These are phyloP conservation scores for Russula compacta DNA, from an alignment of 768 basidiomycete species.

Conservation along the genomic window DNA sequence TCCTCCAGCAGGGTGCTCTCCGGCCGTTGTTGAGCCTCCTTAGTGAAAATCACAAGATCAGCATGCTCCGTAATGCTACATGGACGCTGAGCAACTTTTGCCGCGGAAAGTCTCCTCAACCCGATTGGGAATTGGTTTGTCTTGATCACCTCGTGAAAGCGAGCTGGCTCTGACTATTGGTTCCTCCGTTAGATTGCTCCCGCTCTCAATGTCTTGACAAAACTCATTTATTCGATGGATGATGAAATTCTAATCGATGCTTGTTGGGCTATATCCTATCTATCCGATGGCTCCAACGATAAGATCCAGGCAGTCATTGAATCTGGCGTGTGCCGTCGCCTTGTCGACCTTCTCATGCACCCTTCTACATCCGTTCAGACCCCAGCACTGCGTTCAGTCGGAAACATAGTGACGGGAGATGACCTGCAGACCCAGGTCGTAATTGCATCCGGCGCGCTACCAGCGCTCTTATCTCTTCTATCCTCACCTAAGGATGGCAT, in stretches of 20 bases:
- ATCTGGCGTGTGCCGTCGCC: constrained; percentile 92
- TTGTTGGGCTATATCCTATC: constrained; percentile 99
- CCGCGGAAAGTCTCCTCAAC: constrained; percentile 94
- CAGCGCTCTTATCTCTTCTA: constrained; percentile 85
- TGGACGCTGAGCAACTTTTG: constrained; percentile 99
- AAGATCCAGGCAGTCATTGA: constrained; percentile 99
- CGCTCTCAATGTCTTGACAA: constrained; percentile 91
- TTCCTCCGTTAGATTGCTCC: constrained; percentile 71
- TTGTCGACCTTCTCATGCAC: constrained; percentile 96
- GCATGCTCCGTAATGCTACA: constrained; percentile 97
- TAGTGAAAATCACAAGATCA: constrained; percentile 96
- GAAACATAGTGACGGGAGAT: constrained; percentile 98
- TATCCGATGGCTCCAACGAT: constrained; percentile 97
- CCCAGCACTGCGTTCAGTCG: constrained; percentile 94
- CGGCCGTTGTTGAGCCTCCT: constrained; percentile 82
- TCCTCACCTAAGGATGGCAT: constrained; percentile 98
- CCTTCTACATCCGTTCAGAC: constrained; percentile 94
- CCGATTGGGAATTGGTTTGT: constrained; percentile 91
- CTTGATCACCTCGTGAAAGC: neutral
- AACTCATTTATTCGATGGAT: constrained; percentile 97
- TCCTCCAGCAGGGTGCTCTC: constrained; percentile 87
- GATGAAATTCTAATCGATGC: constrained; percentile 99
- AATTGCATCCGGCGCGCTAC: constrained; percentile 94
- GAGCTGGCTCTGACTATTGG: constrained; percentile 15
- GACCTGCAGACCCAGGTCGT: constrained; percentile 99